These are phyloP conservation scores for Nyctanthes arbortristis DNA, from an alignment of 257 asterid species.

Conservation along the genomic window DNA sequence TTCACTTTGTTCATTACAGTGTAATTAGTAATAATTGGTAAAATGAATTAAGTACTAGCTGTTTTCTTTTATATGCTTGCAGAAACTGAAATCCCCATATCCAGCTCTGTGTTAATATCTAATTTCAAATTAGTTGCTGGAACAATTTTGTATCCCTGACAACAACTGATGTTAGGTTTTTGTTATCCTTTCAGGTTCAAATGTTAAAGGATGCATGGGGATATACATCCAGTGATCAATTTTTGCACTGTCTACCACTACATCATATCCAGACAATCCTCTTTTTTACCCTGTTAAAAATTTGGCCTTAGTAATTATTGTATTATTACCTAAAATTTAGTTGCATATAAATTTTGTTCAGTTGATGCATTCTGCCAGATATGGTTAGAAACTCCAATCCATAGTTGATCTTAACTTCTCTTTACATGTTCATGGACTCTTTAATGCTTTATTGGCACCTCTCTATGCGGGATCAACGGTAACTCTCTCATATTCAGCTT, in stretches of 20 bases:
- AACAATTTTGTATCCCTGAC: neutral
- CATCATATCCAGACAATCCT: slow-evolving; percentile 74
- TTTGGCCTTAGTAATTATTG: slow-evolving; percentile 6
- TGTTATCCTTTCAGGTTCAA: slow-evolving; percentile 59
- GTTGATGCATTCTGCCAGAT: neutral
- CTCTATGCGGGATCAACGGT: slow-evolving; percentile 85
- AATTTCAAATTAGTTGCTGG: neutral
- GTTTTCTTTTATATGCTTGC: neutral
- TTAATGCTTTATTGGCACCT: slow-evolving; percentile 88
- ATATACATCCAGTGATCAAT: slow-evolving; percentile 60
- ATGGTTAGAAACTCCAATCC: slow-evolving; percentile 15
- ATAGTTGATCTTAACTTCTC: slow-evolving; percentile 50
- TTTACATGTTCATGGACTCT: slow-evolving; percentile 88
- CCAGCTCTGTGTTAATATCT: neutral
- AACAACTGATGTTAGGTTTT: slow-evolving; percentile 8
- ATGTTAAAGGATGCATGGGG: slow-evolving; percentile 83
- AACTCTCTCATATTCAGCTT: slow-evolving; percentile 32
- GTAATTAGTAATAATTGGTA: neutral
- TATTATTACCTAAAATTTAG: slow-evolving; percentile 6
- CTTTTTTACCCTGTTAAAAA: neutral
- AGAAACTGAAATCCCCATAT: neutral
- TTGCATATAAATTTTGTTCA: neutral
- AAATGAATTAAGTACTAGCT: no score
- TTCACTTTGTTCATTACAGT: neutral
- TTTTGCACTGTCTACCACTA: slow-evolving; percentile 86